phyloP scores from a whole-genome alignment of 2,329 filamentous ascomycete species.

The Cordyceps farinosa region DNA sequence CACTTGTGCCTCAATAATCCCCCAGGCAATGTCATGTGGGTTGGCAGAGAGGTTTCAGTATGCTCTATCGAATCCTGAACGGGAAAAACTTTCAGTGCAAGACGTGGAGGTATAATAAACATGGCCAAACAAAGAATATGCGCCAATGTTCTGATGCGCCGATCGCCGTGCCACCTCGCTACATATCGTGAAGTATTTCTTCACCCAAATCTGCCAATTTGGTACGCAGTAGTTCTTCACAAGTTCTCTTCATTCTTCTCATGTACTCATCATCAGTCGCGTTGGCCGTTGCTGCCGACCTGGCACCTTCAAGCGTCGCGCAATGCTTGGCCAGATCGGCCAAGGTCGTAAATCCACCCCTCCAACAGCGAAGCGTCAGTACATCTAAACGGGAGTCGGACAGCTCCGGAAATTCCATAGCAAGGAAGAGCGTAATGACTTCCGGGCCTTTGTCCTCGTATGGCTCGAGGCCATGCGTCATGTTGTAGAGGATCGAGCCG shows the following conservation, averaged over 20 bases:
- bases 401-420: constrained; percentile 3
- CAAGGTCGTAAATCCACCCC: constrained; percentile 9
- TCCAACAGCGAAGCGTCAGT: constrained; percentile 10
- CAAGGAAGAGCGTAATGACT: not conserved
- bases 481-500: constrained; percentile 11
- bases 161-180: not conserved
- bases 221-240: not conserved
- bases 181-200: not conserved
- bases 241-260: not conserved
- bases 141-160: not conserved
- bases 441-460: constrained; percentile 13
- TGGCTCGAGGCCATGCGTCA: constrained; percentile 8
- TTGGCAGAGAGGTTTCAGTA: not conserved
- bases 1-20: too few species aligned
- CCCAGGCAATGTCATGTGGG: not conserved
- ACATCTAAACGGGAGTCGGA: constrained; percentile 1
- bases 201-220: constrained; percentile 2
- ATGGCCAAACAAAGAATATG: not conserved
- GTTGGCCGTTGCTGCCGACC: not conserved
- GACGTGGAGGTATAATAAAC: not conserved
- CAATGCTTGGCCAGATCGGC: constrained; percentile 4
- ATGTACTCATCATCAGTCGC: not conserved
- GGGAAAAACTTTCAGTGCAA: not conserved
- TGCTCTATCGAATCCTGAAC: not conserved
- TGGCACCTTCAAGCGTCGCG: constrained; percentile 4